Evolutionary conservation across 1,284 basidiomycete genomes (phyloP).

Genomic region (Cutaneotrichosporon sp.): DNA sequence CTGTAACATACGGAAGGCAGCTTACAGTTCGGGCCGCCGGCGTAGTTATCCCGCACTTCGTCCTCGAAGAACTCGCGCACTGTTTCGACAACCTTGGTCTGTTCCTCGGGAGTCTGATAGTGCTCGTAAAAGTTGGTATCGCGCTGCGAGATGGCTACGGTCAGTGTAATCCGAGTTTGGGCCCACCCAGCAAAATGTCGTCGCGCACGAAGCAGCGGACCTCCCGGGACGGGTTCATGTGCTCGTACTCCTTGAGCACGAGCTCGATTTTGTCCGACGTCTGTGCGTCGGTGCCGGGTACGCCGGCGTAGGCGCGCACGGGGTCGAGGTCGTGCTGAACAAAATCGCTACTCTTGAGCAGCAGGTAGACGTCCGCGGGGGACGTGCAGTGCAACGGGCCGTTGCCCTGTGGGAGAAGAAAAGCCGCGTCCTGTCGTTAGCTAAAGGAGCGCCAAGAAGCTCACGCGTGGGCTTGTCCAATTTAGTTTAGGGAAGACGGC

Average conservation of each 20-base stretch:
- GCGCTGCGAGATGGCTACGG: constrained; percentile 75
- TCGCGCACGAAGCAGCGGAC: constrained; percentile 77
- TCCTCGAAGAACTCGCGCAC: constrained; percentile 64
- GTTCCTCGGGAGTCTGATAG: constrained; percentile 60
- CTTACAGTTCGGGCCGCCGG: constrained; percentile 63
- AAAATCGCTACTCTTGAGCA: constrained; percentile 91
- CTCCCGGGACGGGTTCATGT: constrained; percentile 75
- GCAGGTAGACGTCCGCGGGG: constrained; percentile 83
- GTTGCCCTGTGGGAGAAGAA: constrained; percentile 72
- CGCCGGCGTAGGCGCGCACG: constrained; percentile 41
- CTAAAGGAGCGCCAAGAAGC: constrained; percentile 15
- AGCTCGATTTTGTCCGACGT: constrained; percentile 60
- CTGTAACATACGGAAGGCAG: constrained; percentile 2
- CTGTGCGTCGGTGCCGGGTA: constrained; percentile 22
- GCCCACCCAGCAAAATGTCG: constrained; percentile 4
- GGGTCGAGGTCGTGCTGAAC: constrained; percentile 69
- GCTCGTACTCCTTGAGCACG: constrained; percentile 87
- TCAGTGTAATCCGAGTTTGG: neutral
- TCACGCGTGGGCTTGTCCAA: constrained; percentile 80
- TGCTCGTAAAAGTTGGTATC: constrained; percentile 87
- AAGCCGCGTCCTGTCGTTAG: constrained; percentile 70
- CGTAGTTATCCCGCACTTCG: constrained; percentile 60
- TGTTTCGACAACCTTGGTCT: constrained; percentile 54
- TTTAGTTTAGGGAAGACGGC: constrained; percentile 94
- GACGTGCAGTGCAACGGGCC: constrained; percentile 78